Base-by-base conservation (phyloP, 495 filamentous ascomycete species). In the Rhypophila decipiens region DNA sequence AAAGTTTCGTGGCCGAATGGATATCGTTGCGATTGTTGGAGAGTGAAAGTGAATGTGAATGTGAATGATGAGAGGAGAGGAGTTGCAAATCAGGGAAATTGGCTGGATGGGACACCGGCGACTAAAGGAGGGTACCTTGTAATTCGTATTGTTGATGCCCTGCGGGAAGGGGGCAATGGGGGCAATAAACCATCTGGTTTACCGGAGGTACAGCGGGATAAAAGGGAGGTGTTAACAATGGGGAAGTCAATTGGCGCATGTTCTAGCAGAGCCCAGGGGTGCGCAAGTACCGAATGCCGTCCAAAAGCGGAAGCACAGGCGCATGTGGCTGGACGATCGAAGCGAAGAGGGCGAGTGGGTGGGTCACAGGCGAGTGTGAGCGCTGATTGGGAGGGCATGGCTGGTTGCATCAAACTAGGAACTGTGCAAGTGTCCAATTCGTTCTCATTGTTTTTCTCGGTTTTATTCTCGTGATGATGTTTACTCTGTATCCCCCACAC, bases 1-100 rank as follows among this genome's bases (percentile, higher is more conserved):
- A 35, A 37, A 33, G 8, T 13, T 31, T 31, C 18, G 43, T 45
- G 31, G 43, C 24, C 19, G 44, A 47, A 47, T 39, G 5, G 44
- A 46, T 24, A 24, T 24, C 44, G 39, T 8, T 19, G 33, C 40
- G 17, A 33, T 1, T 21, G 42, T 20, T 10, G 24, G 20, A 33
- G 42, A 44, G n/a, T 21, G 27, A 44, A 9, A n/a, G 42, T 20
- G n/a, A 44, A 15, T 9, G 18, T 10, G 42, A 35, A 44, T 24
- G 15, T 34, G 24, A 35, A 35, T 33, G 20, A 3, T 31, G 24
- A 39, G 29, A 34, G 3, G 8, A 20, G 24, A 44, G 7, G 27
- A 13, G 27, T 7, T 31, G 27, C 7, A 31, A 31, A 13, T 31
- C 27, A n/a, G n/a, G n/a, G n/a, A n/a, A n/a, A n/a, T n/a, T n/a